phyloP scores from a whole-genome alignment of 2,329 filamentous ascomycete species.

The Bisporella sp. region DNA sequence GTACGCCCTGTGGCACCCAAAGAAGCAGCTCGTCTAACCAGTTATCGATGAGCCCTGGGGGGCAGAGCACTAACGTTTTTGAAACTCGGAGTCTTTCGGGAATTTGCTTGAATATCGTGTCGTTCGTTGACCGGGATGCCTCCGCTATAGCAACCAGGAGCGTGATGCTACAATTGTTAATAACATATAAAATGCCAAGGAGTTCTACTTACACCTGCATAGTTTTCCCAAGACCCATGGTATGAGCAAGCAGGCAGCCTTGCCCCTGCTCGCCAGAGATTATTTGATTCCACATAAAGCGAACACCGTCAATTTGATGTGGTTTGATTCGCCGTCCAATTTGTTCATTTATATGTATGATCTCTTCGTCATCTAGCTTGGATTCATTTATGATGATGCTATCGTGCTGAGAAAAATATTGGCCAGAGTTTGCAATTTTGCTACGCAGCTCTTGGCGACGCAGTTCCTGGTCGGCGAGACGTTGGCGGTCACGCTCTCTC shows the following conservation, averaged over 20 bases:
- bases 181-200: too few relatives aligned
- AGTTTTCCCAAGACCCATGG: conserved; percentile 89
- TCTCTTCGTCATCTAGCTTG: conserved; percentile 51
- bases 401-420: conserved; percentile 37
- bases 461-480: conserved; percentile 45
- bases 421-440: conserved; percentile 38
- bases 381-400: conserved; percentile 59
- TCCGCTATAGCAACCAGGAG: conserved; percentile 70
- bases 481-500: conserved; percentile 47
- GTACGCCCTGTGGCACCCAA: conserved; percentile 53
- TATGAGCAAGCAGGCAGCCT: conserved; percentile 79
- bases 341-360: conserved; percentile 56
- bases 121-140: conserved; percentile 52
- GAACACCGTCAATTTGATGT: conserved; percentile 75
- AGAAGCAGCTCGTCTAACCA: conserved; percentile 71
- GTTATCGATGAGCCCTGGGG: conserved; percentile 68
- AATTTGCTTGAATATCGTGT: conserved; percentile 55
- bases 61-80: conserved; percentile 68
- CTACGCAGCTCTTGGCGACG: conserved; percentile 41
- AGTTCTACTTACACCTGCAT: conserved; percentile 61
- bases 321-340: conserved; percentile 64
- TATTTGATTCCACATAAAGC: conserved; percentile 84
- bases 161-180: conserved; percentile 47
- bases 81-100: conserved; percentile 55
- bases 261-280: conserved; percentile 49